Evolutionary conservation across 192 early-diverging fungal species (phyloP).

Genomic region (Linnemannia exigua): DNA sequence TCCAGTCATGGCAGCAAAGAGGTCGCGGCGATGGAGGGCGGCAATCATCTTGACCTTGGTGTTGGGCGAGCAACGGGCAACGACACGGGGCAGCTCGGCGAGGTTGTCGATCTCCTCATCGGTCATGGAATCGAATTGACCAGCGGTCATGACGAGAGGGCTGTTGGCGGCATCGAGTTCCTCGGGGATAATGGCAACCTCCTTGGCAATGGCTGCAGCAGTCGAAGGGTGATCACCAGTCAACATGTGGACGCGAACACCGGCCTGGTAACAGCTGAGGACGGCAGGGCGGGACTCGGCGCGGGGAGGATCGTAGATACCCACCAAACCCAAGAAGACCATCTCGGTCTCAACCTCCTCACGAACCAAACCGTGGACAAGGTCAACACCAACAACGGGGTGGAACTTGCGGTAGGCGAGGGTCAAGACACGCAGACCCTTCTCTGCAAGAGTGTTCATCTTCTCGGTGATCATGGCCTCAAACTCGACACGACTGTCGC

Average conservation of each 20-base stretch:
- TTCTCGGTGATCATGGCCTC: slow-evolving; percentile 80
- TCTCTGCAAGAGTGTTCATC: slow-evolving; percentile 63
- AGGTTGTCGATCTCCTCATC: slow-evolving; percentile 86
- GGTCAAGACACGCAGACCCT: slow-evolving; percentile 81
- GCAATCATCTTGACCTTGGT: slow-evolving; percentile 98
- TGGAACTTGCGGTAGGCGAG: slow-evolving; percentile 75
- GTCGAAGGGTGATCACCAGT: slow-evolving; percentile 94
- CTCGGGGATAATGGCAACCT: slow-evolving; percentile 60
- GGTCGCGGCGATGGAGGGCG: slow-evolving; percentile 83
- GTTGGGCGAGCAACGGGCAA: slow-evolving; percentile 96
- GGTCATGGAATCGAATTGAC: slow-evolving; percentile 86
- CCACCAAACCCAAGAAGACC: slow-evolving; percentile 89
- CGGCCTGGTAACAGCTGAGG: slow-evolving; percentile 85
- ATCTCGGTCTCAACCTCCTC: slow-evolving; percentile 80
- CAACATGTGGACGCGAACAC: slow-evolving; percentile 96
- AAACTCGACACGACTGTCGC: slow-evolving; percentile 67
- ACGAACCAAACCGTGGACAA: slow-evolving; percentile 54
- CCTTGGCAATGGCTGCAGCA: slow-evolving; percentile 90
- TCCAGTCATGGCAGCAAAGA: slow-evolving; percentile 90
- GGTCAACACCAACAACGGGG: slow-evolving; percentile 44
- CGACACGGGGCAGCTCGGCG: slow-evolving; percentile 89
- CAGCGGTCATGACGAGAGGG: slow-evolving; percentile 84
- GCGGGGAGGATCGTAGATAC: slow-evolving; percentile 94
- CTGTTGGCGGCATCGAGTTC: slow-evolving; percentile 66
- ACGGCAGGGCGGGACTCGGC: slow-evolving; percentile 76